These are phyloP conservation scores for Cyclospora cayetanensis DNA, from an alignment of 169 alveolate genomes.

Conservation along the genomic window DNA sequence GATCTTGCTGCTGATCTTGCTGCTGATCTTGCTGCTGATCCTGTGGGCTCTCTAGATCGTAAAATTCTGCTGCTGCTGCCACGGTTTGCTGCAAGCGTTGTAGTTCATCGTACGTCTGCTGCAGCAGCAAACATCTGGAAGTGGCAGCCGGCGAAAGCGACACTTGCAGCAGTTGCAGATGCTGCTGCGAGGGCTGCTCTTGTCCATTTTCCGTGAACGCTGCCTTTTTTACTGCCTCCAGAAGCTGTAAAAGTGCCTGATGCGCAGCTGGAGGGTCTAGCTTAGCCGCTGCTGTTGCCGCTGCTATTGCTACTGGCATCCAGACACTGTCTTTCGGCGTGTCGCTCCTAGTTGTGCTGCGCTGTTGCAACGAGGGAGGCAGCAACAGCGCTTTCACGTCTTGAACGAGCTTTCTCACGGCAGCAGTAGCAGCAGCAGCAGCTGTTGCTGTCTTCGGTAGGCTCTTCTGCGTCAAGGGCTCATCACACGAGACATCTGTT, in stretches of 20 bases:
- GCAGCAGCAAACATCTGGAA: background rate
- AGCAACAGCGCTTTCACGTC: no score
- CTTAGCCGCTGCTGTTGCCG: slow-evolving; percentile 13
- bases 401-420: no score
- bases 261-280: background rate
- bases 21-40: slow-evolving; percentile 2
- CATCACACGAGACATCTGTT: no score
- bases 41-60: background rate
- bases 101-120: background rate
- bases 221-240: background rate
- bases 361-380: background rate
- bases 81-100: slow-evolving; percentile 3
- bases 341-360: background rate
- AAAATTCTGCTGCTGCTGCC: background rate
- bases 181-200: background rate
- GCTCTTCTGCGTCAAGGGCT: no score
- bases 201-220: background rate
- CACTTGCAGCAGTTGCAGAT: background rate
- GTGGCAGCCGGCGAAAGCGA: background rate
- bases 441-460: slow-evolving; percentile 1
- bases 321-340: background rate
- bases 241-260: background rate
- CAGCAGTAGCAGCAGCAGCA: slow-evolving; percentile 11
- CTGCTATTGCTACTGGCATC: background rate
- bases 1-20: background rate